A percentile compares a stretch with the other conserved stretches of the same genome.
Evolutionary conservation across 306 rosid genomes (phyloP).

Genomic region (Prunus salicina): DNA sequence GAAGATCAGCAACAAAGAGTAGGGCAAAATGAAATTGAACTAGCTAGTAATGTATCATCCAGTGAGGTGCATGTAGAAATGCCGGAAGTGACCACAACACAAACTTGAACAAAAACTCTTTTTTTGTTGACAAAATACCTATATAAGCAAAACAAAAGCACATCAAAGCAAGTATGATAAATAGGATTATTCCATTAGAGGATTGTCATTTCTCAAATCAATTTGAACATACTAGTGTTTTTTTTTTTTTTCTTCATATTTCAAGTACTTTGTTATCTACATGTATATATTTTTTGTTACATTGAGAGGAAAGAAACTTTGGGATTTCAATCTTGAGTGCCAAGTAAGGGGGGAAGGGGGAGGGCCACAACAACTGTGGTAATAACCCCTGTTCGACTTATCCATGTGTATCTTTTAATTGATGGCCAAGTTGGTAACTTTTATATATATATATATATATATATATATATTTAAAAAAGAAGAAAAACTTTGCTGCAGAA

Average conservation of each 20-base stretch:
- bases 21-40: not conserved
- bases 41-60: not conserved
- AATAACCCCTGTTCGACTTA: too few relatives aligned
- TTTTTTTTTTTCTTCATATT: not conserved
- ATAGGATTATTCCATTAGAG: not conserved
- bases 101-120: not conserved
- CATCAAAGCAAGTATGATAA: not conserved
- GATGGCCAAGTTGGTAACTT: too few relatives aligned
- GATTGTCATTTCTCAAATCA: not conserved
- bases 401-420: too few relatives aligned
- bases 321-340: too few relatives aligned
- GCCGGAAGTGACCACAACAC: not conserved
- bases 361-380: too few relatives aligned
- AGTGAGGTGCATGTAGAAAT: constrained; percentile 1
- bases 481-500: too few relatives aligned
- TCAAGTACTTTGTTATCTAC: not conserved
- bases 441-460: too few relatives aligned
- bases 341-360: too few relatives aligned
- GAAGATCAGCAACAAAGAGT: constrained; percentile 13
- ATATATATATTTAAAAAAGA: too few relatives aligned
- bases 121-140: not conserved
- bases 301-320: too few relatives aligned
- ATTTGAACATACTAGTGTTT: not conserved
- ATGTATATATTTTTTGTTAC: not conserved
- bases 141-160: not conserved